Conservation (phyloP, 164 flowering plant species). For the Annona cherimola region DNA sequence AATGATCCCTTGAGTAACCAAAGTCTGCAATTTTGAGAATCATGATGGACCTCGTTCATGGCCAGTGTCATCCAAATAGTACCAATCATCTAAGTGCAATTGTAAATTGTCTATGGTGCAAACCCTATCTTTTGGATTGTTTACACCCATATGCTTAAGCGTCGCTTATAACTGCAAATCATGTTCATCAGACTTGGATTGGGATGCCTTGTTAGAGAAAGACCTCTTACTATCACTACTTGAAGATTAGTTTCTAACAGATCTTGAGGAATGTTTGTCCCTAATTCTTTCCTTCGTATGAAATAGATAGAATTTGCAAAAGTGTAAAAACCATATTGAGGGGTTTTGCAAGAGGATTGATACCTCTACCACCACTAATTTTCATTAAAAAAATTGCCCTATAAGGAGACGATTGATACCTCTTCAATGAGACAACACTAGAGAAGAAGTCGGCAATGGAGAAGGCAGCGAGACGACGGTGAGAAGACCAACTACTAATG, state of each 20-base stretch:
- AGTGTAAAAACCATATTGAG: no score
- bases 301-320: slow-evolving; percentile 36
- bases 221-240: slow-evolving; percentile 47
- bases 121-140: slow-evolving; percentile 59
- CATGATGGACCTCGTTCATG: slow-evolving; percentile 82
- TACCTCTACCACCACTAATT: no score
- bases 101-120: slow-evolving; percentile 62
- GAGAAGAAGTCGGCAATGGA: no score
- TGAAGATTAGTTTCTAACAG: slow-evolving; percentile 36
- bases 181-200: slow-evolving; percentile 20
- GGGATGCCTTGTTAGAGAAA: slow-evolving; percentile 39
- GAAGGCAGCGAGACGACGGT: no score
- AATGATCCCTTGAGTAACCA: slow-evolving; percentile 63
- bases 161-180: slow-evolving; percentile 32
- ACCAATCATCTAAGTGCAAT: slow-evolving; percentile 88
- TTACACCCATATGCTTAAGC: slow-evolving; percentile 32
- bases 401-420: no score
- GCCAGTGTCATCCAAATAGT: slow-evolving; percentile 88
- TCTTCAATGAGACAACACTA: no score
- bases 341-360: no score
- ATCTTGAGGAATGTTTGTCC: slow-evolving; percentile 53
- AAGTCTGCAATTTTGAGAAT: slow-evolving; percentile 49
- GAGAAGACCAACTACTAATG: no score
- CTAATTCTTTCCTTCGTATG: slow-evolving; percentile 48
- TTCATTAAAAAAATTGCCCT: no score